Evolutionary conservation across 495 filamentous ascomycete genomes (phyloP).

Genomic region (Xylaria nigripes): DNA sequence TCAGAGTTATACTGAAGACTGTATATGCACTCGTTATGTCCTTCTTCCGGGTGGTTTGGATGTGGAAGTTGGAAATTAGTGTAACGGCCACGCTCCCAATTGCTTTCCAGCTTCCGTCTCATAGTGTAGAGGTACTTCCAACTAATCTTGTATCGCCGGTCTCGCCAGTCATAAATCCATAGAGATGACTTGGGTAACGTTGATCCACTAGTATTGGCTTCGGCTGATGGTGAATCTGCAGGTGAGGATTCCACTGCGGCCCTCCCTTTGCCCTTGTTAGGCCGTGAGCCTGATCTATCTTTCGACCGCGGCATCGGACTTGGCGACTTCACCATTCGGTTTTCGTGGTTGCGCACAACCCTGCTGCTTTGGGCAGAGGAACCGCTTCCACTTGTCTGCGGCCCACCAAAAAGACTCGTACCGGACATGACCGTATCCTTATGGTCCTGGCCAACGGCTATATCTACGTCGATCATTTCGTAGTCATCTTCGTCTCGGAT

Average conservation of each 20-base stretch:
- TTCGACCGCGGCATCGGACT: slow-evolving; percentile 20
- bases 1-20: slow-evolving; percentile 79
- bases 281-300: slow-evolving; percentile 7
- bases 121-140: slow-evolving; percentile 89
- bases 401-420: slow-evolving; percentile 32
- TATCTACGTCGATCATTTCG: slow-evolving; percentile 38
- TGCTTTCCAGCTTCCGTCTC: slow-evolving; percentile 73
- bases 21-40: slow-evolving; percentile 89
- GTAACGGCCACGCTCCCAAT: slow-evolving; percentile 78
- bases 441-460: slow-evolving; percentile 20
- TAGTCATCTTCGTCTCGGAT: slow-evolving; percentile 33
- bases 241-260: slow-evolving; percentile 18
- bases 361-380: slow-evolving; percentile 21
- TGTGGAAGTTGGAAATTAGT: slow-evolving; percentile 86
- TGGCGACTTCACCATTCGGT: slow-evolving; percentile 23
- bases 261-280: slow-evolving; percentile 30
- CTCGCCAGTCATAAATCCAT: slow-evolving; percentile 35
- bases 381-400: slow-evolving; percentile 15
- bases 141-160: slow-evolving; percentile 51
- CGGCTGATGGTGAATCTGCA: slow-evolving; percentile 21
- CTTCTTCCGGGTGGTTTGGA: slow-evolving; percentile 69
- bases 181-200: slow-evolving; percentile 29
- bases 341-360: slow-evolving; percentile 16
- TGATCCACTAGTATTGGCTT: slow-evolving; percentile 11
- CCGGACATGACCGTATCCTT: slow-evolving; percentile 20